Percentiles rank a stretch among this genome's conserved stretches.
Conservation (phyloP, 2,329 filamentous ascomycete genomes). For the Botryosphaeria dothidea region DNA sequence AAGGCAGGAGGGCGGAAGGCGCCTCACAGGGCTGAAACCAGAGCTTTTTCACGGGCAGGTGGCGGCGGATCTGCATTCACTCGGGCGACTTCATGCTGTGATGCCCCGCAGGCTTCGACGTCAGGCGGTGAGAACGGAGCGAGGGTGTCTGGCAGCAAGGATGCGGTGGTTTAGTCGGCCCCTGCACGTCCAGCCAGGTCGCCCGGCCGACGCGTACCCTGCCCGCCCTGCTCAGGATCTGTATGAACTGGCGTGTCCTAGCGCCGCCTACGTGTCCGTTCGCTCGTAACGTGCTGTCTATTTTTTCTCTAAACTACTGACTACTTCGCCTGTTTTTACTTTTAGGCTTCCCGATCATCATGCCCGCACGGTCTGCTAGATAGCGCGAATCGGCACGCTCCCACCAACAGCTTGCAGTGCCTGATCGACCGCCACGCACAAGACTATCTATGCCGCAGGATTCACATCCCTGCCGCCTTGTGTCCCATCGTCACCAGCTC, state of each 20-base stretch:
- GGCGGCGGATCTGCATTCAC: not conserved
- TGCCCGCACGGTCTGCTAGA: not conserved
- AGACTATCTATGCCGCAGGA: slow-evolving; percentile 9
- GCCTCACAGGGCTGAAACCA: slow-evolving; percentile 12
- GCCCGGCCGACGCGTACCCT: slow-evolving; percentile 6
- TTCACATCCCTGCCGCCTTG: not conserved
- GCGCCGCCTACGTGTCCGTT: slow-evolving; percentile 7
- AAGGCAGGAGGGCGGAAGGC: not conserved
- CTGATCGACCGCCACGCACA: slow-evolving; percentile 4
- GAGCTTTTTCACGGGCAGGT: not conserved
- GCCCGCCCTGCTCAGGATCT: slow-evolving; percentile 3
- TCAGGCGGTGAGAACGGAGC: slow-evolving; percentile 16
- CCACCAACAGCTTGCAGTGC: not conserved
- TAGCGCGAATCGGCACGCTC: not conserved
- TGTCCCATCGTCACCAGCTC: not conserved
- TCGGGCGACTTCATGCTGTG: slow-evolving; percentile 4
- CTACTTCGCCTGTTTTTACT: not conserved
- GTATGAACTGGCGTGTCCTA: not conserved
- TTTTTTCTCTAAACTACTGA: not conserved
- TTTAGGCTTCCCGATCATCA: slow-evolving; percentile 5
- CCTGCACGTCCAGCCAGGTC: slow-evolving; percentile 7
- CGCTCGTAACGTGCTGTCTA: not conserved
- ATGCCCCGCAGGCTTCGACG: slow-evolving; percentile 10
- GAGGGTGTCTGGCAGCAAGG: not conserved
- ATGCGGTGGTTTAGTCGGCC: slow-evolving; percentile 5